phyloP scores from a whole-genome alignment of 2,329 filamentous ascomycete species.

The Colletotrichum chrysophilum region DNA sequence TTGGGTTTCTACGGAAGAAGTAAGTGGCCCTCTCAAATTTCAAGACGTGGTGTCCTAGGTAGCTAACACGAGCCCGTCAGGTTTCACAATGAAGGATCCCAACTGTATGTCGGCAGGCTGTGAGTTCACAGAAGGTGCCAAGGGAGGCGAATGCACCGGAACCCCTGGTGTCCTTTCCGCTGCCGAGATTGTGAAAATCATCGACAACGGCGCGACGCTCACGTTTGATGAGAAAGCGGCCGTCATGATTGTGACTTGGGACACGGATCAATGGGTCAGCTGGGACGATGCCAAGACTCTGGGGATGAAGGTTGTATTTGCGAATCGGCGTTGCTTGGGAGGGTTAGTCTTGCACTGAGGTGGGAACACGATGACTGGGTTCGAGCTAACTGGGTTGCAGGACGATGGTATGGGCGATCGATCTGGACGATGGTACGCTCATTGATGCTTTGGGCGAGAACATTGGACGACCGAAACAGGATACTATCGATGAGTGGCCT shows the following conservation, averaged over 20 bases:
- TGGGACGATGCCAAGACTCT: slow-evolving; percentile 31
- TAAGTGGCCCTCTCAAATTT: neutral
- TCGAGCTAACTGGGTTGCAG: neutral
- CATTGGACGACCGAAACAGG: neutral
- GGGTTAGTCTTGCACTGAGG: neutral
- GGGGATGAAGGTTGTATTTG: slow-evolving; percentile 24
- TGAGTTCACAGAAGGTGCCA: neutral
- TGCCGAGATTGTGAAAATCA: slow-evolving; percentile 29
- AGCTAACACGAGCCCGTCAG: neutral
- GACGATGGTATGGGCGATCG: neutral
- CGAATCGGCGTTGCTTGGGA: neutral
- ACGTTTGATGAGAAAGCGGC: slow-evolving; percentile 27
- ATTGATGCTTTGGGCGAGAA: neutral
- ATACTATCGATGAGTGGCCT: neutral
- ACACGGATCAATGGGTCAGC: slow-evolving; percentile 32
- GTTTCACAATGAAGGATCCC: neutral
- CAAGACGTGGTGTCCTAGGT: neutral
- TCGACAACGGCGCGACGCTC: neutral
- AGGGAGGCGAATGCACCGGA: neutral
- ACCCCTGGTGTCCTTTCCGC: neutral
- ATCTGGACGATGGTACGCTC: neutral
- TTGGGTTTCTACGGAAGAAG: slow-evolving; percentile 25
- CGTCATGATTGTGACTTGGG: slow-evolving; percentile 30
- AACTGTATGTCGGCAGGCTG: neutral
- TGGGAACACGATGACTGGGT: neutral